Conservation (phyloP, 129 eudicot genomes). For the Centaurea solstitialis region DNA sequence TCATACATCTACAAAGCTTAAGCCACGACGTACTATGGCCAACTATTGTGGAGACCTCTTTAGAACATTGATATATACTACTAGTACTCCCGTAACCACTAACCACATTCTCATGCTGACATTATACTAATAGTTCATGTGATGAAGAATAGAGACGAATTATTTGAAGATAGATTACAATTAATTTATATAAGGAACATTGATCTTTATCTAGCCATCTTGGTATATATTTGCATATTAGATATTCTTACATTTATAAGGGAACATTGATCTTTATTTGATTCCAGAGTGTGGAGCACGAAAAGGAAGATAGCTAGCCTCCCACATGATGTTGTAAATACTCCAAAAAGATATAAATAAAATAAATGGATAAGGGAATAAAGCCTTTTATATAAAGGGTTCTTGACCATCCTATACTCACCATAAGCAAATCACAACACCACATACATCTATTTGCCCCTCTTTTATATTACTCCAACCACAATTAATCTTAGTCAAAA, state of each 20-base stretch:
- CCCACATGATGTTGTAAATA: neutral
- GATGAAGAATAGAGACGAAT: neutral
- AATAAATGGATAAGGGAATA: neutral
- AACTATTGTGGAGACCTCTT: no score
- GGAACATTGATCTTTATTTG: neutral
- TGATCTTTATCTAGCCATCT: neutral
- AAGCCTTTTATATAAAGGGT: neutral
- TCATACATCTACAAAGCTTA: no score
- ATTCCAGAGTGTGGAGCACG: neutral
- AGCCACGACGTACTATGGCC: no score
- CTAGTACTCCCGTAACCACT: neutral
- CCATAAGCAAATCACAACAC: neutral
- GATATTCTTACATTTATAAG: neutral
- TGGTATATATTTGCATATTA: neutral
- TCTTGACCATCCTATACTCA: neutral
- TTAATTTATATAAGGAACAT: neutral
- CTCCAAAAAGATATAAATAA: neutral
- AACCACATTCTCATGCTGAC: neutral
- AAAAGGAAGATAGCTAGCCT: neutral
- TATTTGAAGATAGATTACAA: neutral
- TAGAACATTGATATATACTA: no score
- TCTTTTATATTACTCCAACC: neutral
- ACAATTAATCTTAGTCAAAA: neutral
- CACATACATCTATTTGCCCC: neutral
- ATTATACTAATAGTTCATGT: neutral